Base-by-base conservation (phyloP, 1,139 yeast genomes). In the Protomyces inundatus region DNA sequence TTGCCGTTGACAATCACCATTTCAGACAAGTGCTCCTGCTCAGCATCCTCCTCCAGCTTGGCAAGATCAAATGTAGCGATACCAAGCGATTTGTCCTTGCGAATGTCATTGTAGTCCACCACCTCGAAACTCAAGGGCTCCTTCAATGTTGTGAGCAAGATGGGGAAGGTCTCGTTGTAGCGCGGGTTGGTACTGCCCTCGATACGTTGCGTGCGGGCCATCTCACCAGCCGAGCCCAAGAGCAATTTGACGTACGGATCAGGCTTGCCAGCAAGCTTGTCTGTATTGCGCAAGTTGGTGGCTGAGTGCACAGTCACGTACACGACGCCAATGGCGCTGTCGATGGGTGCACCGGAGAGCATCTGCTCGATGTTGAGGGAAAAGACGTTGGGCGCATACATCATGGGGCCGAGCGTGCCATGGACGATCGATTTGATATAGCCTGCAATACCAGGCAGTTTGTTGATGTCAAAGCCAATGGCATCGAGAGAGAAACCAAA, bases 301-400 rank as follows among this genome's bases (percentile, higher is more conserved):
- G 95, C 97, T 55, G 82, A 78, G 70, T 84, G 84, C 45, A 87
- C 80, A 45, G 82, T 84, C 61, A 93, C 77, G 55, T 86, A 86
- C 69, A 91, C 77, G 35, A 93, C 89, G 77, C 98, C 98, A 70
- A 90, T 81, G 9, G 98, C 87, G 33, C 95, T 84, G 71, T 86
- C 87, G 65, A 84, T 77, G 53, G 88, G 86, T 65, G 89, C 84
- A 72, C 97, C 97, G 34, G 96, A 87, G 71, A 93, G 77, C 73
- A 93, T 79, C 76, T 90, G 97, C 73, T 95, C 96, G 58, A 93
- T 82, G 72, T 93, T 93, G 73, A 93, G 79, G 77, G 93, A 96
- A 80, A 90, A 88, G 3, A 97, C 89, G 70, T 93, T 85, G 35
- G 98, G 98, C 56, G 88, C 80, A 72, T 88, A 87, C 62, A 93